Conservation (phyloP, 208 protist genomes). For the Acanthamoeba castellanii region DNA sequence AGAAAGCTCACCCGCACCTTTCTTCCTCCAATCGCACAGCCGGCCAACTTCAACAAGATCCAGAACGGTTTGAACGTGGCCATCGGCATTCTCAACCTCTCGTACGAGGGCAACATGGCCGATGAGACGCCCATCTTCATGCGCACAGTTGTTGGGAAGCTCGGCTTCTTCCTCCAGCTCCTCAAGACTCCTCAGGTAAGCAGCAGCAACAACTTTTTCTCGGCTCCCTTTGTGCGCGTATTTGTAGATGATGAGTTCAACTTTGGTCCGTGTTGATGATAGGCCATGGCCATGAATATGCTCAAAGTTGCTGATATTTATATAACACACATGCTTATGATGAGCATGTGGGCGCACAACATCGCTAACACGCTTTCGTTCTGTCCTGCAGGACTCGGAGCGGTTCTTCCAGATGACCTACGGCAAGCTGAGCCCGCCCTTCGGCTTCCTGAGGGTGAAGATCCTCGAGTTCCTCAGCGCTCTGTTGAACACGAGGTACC, state of each 20-base stretch:
- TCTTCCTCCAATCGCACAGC: not conserved
- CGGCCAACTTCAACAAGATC: conserved; percentile 48
- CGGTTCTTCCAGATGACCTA: conserved; percentile 44
- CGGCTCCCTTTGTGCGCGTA: not conserved
- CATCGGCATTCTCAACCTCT: conserved; percentile 54
- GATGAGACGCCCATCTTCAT: conserved; percentile 67
- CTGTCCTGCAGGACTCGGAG: not conserved
- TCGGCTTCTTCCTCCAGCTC: conserved; percentile 40
- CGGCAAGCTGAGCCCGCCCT: conserved; percentile 28
- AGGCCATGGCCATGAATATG: conserved; percentile 57
- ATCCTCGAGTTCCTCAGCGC: conserved; percentile 62
- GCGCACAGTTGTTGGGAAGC: conserved; percentile 28
- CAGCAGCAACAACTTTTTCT: not conserved
- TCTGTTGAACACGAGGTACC: conserved; percentile 53
- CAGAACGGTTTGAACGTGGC: conserved; percentile 65
- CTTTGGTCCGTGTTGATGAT: conserved; percentile 65
- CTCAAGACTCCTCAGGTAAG: conserved; percentile 50
- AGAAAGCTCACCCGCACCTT: not conserved
- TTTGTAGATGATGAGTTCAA: conserved; percentile 22
- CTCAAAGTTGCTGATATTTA: too few species aligned
- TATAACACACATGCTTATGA: too few species aligned
- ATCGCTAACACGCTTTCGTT: not conserved
- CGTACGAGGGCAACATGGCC: conserved; percentile 63
- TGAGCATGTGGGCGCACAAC: too few species aligned
- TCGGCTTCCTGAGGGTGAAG: conserved; percentile 57